Percentiles rank a stretch among this genome's conserved stretches.
phyloP scores from a whole-genome alignment of 2,329 filamentous ascomycete species.

The Cladophialophora bantiana region DNA sequence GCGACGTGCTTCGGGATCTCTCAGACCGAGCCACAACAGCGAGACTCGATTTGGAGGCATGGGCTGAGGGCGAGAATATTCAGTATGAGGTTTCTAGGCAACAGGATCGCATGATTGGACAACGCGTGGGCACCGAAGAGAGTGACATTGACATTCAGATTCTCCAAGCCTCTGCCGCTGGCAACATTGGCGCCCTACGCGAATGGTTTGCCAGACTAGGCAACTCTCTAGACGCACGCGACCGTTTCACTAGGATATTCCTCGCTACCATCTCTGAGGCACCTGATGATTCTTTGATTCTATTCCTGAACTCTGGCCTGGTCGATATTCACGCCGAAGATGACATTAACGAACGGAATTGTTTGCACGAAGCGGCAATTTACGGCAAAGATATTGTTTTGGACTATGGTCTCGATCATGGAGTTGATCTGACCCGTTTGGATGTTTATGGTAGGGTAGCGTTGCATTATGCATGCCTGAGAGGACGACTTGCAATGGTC shows the following conservation, averaged over 20 bases:
- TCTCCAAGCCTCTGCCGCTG: conserved; percentile 82
- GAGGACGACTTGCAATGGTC: conserved; percentile 85
- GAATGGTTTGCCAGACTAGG: conserved; percentile 80
- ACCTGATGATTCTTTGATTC: conserved; percentile 74
- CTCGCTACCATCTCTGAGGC: conserved; percentile 87
- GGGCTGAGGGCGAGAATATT: conserved; percentile 95
- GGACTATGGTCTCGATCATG: conserved; percentile 73
- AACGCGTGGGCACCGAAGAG: conserved; percentile 73
- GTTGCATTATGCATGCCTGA: conserved; percentile 94
- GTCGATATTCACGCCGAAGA: conserved; percentile 94
- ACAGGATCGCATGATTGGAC: conserved; percentile 49
- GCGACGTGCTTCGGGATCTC: conserved; percentile 93
- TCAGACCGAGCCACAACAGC: conserved; percentile 98
- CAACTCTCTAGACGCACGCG: conserved; percentile 67
- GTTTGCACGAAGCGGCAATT: conserved; percentile 94
- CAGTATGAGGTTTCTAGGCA: conserved; percentile 69
- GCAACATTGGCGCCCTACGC: conserved; percentile 76
- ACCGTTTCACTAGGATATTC: conserved; percentile 88
- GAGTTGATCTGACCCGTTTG: conserved; percentile 77
- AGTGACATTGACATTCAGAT: conserved; percentile 88
- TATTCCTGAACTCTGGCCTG: conserved; percentile 78
- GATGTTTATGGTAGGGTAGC: conserved; percentile 96
- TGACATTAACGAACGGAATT: conserved; percentile 97
- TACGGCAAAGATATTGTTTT: conserved; percentile 85
- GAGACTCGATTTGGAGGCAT: conserved; percentile 89